Evolutionary conservation across 1,139 yeast genomes (phyloP), one percentile per base, ranked within the genome.

Genomic region (Ogataea hybrid): DNA sequence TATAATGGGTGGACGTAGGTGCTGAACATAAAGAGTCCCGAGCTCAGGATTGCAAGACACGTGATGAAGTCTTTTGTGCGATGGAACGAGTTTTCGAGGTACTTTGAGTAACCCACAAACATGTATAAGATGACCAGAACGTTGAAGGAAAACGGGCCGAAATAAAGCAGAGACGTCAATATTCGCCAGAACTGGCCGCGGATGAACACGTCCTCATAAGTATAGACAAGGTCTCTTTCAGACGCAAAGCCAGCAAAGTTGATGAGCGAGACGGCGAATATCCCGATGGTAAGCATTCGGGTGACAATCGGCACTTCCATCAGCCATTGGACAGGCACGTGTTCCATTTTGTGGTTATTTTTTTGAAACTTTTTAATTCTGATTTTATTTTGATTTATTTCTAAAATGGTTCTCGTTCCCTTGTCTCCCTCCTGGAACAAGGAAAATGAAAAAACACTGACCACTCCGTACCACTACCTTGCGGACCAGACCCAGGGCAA

Each of bases 401-500:
- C 5, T 18, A 12, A 17, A 18, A 33, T 39, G 37, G 32, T 37
- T 10, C 18, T 12, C 8, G 34, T 33, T 22, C 38, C 38, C 4
- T 11, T 8, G 9, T 20, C 18, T 4, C 44, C 42, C 3, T 21
- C 10, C 8, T 56, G 62, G 61, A 41, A 39, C 12, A 46, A 39
- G 1, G 38, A 46, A 9, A 41, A 51, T 35, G 62, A 56, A 28
- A 32, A 37, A 57, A 50, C 65, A 33, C 57, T 73, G n/a, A 61
- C 61, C 10, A 77, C 70, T 0, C 87, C 88, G 0, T 81, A 69
- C 54, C 53, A 62, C 8, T 79, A 81, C 51, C 65, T 81, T 6
- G 63, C 67, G 20, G 57, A 65, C 15, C 68, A 70, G 29, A 57
- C 60, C 2, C 73, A 77, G 4, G 87, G 87, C 10, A 81, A 81